Base-by-base conservation (phyloP, 805 yeast species). In the Yarrowia sp. region DNA sequence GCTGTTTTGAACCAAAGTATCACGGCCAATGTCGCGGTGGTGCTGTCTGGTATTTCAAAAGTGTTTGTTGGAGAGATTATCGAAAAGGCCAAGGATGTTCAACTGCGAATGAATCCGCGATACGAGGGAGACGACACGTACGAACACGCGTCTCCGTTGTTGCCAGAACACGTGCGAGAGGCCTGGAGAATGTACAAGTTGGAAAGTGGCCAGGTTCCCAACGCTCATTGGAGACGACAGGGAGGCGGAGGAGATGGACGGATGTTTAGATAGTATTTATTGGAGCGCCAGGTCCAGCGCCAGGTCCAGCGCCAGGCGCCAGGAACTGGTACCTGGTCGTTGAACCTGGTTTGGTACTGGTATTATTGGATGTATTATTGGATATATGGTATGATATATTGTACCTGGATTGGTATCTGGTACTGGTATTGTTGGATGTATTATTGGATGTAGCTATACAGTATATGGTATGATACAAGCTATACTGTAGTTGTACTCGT, bases 31-130 rank as follows among this genome's bases (percentile, higher is more conserved):
- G 87, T 91, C 22, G 89, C 96, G 0, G 86, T 90, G 62, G 86
- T 91, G 9, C 75, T 92, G 52, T 89, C 93, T 6, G 97, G 97
- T 74, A 82, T 91, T 64, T 89, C 96, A 1, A 92, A 92, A 73
- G 89, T 90, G 70, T 87, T 90, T 73, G 82, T 92, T n/a, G 96
- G 97, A 12, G 98, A 92, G 70, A 82, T 92, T 17, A 88, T 92
- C 12, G 96, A 92, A 67, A 80, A 84, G 70, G 96, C 97, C 0
- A 81, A 87, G 67, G 88, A 85, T 62, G 84, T 89, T 1, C 92
- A 90, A 71, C 78, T 81, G 64, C 79, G 79, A 33, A 76, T 77
- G 46, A 83, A 82, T 19, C 69, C 69, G 0, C 79, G 56, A n/a
- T 38, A 51, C 35, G 74, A 70, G 19, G 71, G 66, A 11, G 70